Evolutionary conservation across 2,329 filamentous ascomycete genomes (phyloP), one percentile per base, ranked within the genome.

Genomic region (Fusarium odoratissimum): DNA sequence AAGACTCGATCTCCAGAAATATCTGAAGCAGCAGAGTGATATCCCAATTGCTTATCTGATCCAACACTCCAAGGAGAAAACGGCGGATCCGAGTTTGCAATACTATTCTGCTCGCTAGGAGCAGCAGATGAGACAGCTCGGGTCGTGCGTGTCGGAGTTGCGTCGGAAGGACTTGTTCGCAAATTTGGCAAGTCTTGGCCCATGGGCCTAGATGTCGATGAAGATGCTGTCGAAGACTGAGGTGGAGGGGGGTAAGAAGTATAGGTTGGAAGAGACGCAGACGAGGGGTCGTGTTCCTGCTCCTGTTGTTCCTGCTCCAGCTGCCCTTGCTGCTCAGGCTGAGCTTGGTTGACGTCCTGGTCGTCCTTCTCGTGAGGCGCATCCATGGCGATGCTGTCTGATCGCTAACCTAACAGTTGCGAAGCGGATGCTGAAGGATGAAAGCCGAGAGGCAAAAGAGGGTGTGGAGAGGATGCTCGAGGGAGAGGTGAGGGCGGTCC

Each of bases 1-100:
- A 93, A 95, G 9, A 95, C 92, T 60, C 92, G 88, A 76, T 95
- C 87, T 37, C 80, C 79, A 33, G 81, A 82, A 30, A 80, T 78
- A 59, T 83, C 82, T n/a, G 82, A 82, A 51, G 76, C 71, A 16
- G 74, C 72, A 5, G 80, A 82, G 28, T 69, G 77, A 42, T 79
- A 69, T 10, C 78, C 77, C 3, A 77, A 76, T 59, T 85, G 85
- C 44, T 74, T 81, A 35, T 86, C 85, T 5, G 84, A 86, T 41
- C 77, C 75, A 13, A 78, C 73, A 62, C 84, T 86, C 81, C 81
- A 84, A 21, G 84, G 82, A 5, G 85, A 86, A 59, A 81, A 77
- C 12, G 75, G 76, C 25, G 65, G 68, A 9, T 79, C 76, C 6
- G 75, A 73, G 57, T 67, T 48, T 28, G 57, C 46, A 42, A 55